Evolutionary conservation across 768 basidiomycete genomes (phyloP), one percentile per base, ranked within the genome.

Genomic region (Solioccasus polychromus): DNA sequence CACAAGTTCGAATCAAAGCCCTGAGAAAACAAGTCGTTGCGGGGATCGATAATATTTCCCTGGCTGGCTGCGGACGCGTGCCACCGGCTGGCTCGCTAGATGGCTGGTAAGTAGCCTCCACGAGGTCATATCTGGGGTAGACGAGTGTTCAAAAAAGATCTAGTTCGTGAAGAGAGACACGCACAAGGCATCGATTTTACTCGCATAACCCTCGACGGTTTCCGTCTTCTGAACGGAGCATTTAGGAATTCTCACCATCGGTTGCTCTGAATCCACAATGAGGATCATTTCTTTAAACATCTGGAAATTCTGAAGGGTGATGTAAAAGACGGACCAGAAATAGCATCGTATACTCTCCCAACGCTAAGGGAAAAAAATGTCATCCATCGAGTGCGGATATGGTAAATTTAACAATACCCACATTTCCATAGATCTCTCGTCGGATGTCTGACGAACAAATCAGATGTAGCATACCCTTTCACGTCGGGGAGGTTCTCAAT

Each of bases 231-330:
- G 52, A 3, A 60, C 48, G 4, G 54, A 62, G 2, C 59, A 63
- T 29, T 67, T 67, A 1, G 57, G 64, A 1, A 75, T 62, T 32
- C 71, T 66, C 8, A 59, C 54, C 20, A 79, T 53, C 0, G 76
- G 77, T 45, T 74, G 74, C 0, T 55, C 61, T 20, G 60, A 36
- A 0, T 55, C 48, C 0, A 74, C 59, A 11, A 77, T 56, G 9
- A 78, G 25, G 30, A 79, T 76, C 76, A 78, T 73, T 53, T 79
- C 72, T 55, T 73, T 75, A 64, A 71, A 76, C 11, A 11, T 26
- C 11, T 6, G 26, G 26, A 26, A 6, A 26, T 6, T 26, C 26
- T 26, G 7, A 11, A 26, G 11, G 26, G n/a, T n/a, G n/a, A n/a
- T n/a, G n/a, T n/a, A n/a, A n/a, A n/a, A 26, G 26, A 26, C 11